Conservation (phyloP, 495 filamentous ascomycete species). For the Neurospora africana region DNA sequence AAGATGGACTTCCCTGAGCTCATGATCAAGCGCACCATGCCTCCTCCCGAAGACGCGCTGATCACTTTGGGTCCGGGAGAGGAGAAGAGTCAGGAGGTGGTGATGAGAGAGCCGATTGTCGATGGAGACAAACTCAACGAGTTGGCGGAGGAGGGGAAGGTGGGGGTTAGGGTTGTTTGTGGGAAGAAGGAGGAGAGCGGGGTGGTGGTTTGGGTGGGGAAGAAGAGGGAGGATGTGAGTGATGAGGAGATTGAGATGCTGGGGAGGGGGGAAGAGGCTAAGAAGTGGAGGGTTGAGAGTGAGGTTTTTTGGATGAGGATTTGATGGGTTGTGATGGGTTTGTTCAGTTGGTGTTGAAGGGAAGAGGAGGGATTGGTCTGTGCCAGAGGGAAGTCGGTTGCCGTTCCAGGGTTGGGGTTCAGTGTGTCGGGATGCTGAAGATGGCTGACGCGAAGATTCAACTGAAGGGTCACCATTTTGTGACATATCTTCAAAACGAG, state of each 20-base stretch:
- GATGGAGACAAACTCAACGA: not conserved
- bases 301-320: not conserved
- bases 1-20: constrained; percentile 30
- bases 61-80: constrained; percentile 30
- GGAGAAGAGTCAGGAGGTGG: not conserved
- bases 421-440: not conserved
- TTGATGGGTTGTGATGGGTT: not conserved
- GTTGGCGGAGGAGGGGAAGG: not conserved
- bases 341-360: not conserved
- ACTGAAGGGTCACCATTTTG: too few species aligned
- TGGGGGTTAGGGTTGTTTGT: not conserved
- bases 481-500: too few species aligned
- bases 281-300: not conserved
- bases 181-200: not conserved
- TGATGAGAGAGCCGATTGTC: not conserved
- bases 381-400: not conserved
- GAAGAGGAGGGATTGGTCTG: not conserved
- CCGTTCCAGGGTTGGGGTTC: not conserved
- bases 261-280: constrained; percentile 1
- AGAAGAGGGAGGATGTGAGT: not conserved
- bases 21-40: constrained; percentile 35
- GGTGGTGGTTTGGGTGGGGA: not conserved
- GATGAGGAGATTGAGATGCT: not conserved
- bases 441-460: not conserved
- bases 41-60: constrained; percentile 30